Conservation (phyloP, 2,329 filamentous ascomycete genomes). For the Trichophyton schoenleinii region DNA sequence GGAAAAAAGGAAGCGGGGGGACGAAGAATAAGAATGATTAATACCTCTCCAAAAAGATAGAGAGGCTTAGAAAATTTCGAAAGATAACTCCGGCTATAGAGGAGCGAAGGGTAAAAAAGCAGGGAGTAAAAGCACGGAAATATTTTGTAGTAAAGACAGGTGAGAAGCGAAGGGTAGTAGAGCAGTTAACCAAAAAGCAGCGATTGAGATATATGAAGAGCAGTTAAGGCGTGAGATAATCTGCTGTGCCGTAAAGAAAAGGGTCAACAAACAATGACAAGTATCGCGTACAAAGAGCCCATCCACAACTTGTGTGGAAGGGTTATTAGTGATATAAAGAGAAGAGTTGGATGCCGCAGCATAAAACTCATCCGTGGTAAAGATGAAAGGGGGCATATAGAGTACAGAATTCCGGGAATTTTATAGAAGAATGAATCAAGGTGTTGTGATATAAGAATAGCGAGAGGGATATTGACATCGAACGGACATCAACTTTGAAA, state of each 20-base stretch:
- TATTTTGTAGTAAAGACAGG: constrained; percentile 5
- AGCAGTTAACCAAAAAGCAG: neutral
- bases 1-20: neutral
- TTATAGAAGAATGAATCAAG: neutral
- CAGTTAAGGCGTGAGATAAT: neutral
- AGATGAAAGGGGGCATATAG: neutral
- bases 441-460: neutral
- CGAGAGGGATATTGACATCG: neutral
- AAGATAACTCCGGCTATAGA: neutral
- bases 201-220: neutral
- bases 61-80: neutral
- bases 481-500: neutral
- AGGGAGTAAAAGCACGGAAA: neutral
- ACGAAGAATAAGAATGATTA: neutral
- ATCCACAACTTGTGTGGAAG: constrained; percentile 1
- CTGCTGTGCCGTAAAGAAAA: neutral
- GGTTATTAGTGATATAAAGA: neutral
- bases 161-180: neutral
- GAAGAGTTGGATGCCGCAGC: neutral
- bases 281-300: neutral
- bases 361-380: neutral
- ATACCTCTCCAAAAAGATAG: neutral
- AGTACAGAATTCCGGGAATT: neutral
- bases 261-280: neutral
- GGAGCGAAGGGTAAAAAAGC: neutral